phyloP scores from a whole-genome alignment of 2,329 filamentous ascomycete genomes.

The Phaeophleospora eucalypticola region DNA sequence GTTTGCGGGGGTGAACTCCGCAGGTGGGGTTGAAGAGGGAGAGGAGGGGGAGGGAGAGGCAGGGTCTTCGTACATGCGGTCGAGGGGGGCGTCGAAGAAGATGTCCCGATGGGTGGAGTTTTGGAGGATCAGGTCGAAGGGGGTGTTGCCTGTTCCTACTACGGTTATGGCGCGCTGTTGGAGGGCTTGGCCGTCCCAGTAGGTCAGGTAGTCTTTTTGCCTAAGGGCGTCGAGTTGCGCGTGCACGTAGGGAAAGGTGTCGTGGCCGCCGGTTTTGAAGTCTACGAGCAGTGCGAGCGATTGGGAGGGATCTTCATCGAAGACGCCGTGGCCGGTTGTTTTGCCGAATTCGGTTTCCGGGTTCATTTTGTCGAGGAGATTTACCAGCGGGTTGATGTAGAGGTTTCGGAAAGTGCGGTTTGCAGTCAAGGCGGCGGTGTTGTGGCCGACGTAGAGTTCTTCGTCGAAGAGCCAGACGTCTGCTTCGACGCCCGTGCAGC shows the following conservation, averaged over 20 bases:
- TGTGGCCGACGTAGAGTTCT: constrained; percentile 63
- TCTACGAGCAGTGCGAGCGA: constrained; percentile 63
- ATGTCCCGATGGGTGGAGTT: constrained; percentile 55
- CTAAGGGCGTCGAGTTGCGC: constrained; percentile 57
- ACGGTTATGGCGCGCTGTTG: constrained; percentile 60
- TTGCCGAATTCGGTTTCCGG: constrained; percentile 46
- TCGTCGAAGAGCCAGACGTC: constrained; percentile 60
- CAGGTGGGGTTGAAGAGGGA: constrained; percentile 23
- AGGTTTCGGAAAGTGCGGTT: constrained; percentile 58
- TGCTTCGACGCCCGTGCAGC: constrained; percentile 62
- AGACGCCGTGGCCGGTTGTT: constrained; percentile 48
- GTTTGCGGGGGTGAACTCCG: constrained; percentile 51
- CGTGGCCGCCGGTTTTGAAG: constrained; percentile 57
- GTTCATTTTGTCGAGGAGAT: constrained; percentile 55
- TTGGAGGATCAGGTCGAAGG: constrained; percentile 53
- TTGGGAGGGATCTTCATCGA: constrained; percentile 37
- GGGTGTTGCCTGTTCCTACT: constrained; percentile 63
- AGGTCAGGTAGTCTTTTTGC: constrained; percentile 49
- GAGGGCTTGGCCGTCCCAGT: constrained; percentile 49
- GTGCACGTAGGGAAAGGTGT: constrained; percentile 52
- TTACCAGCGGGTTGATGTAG: constrained; percentile 61
- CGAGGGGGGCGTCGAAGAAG: constrained; percentile 58
- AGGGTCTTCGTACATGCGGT: constrained; percentile 38
- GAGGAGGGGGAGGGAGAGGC: not conserved
- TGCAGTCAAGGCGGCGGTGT: constrained; percentile 49